These are phyloP conservation scores for Meyerozyma smithsonii DNA, from an alignment of 1,139 yeast species.

Conservation along the genomic window DNA sequence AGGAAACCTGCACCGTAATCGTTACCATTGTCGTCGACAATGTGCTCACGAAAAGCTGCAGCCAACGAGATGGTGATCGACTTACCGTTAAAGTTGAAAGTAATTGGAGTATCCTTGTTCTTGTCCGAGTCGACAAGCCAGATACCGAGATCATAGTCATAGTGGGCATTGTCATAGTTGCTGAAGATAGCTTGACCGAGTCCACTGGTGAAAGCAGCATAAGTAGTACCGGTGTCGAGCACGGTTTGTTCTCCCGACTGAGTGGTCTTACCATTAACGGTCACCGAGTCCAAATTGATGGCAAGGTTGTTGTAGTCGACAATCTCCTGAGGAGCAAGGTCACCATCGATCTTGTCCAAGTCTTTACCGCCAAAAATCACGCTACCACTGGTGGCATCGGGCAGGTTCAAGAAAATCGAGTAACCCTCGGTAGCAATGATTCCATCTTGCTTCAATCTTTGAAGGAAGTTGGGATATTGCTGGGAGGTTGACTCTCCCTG, in stretches of 20 bases:
- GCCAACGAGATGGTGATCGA: slow-evolving; percentile 9
- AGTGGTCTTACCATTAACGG: slow-evolving; percentile 5
- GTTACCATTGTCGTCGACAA: background rate
- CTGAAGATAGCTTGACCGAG: slow-evolving; percentile 9
- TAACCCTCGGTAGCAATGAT: slow-evolving; percentile 10
- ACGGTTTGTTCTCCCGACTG: slow-evolving; percentile 8
- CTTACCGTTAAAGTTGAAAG: slow-evolving; percentile 12
- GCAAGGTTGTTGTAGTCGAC: too few species aligned
- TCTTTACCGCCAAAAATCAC: slow-evolving; percentile 20
- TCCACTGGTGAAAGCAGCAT: slow-evolving; percentile 11
- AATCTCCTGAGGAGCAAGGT: too few species aligned
- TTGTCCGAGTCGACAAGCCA: too few species aligned
- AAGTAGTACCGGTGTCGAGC: slow-evolving; percentile 18
- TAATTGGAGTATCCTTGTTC: too few species aligned
- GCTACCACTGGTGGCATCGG: slow-evolving; percentile 10
- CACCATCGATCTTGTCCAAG: slow-evolving; percentile 15
- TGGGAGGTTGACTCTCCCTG: slow-evolving; percentile 8
- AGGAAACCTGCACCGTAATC: background rate
- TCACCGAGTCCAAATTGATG: slow-evolving; percentile 9
- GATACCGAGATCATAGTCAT: background rate
- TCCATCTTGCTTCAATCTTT: slow-evolving; percentile 9
- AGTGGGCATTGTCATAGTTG: slow-evolving; percentile 5
- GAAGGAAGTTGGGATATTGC: slow-evolving; percentile 19
- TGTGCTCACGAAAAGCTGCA: background rate
- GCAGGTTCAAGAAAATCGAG: slow-evolving; percentile 10